Percentiles rank a stretch among this genome's conserved stretches.
phyloP scores from a whole-genome alignment of 2,329 filamentous ascomycete genomes.

The Didymella sp. region DNA sequence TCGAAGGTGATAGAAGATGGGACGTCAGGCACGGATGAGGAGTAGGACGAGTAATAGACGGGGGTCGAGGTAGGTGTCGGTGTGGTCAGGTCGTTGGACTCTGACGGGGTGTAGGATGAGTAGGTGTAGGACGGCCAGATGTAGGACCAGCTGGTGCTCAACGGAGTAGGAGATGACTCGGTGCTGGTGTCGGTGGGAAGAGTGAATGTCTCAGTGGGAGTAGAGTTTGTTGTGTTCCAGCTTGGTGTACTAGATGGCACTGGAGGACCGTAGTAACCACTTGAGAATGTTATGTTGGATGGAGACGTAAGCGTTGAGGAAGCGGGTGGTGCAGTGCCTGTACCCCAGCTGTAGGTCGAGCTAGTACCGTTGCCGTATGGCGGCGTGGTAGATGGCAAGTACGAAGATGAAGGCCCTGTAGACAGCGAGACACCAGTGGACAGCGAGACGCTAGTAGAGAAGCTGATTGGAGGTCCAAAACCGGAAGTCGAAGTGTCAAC shows the following conservation, averaged over 20 bases:
- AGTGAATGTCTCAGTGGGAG: constrained; percentile 6
- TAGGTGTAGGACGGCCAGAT: not conserved
- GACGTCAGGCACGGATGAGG: not conserved
- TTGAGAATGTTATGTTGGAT: constrained; percentile 3
- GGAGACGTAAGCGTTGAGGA: constrained; percentile 1
- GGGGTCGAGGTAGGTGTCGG: not conserved
- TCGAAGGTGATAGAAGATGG: constrained; percentile 11
- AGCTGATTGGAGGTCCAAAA: not conserved
- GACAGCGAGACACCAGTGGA: constrained; percentile 8
- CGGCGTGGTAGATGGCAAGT: constrained; percentile 8
- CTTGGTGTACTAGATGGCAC: not conserved
- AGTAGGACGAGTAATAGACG: constrained; percentile 5
- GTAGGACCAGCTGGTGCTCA: constrained; percentile 1
- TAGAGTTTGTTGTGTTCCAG: constrained; percentile 7
- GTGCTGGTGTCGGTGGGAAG: constrained; percentile 3
- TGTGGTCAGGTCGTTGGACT: not conserved
- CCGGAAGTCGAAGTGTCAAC: constrained; percentile 20
- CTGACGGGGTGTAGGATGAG: constrained; percentile 1
- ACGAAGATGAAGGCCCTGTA: constrained; percentile 1
- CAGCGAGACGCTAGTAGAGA: not conserved
- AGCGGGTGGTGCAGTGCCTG: not conserved
- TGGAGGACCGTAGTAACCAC: constrained; percentile 10
- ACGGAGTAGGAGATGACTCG: not conserved
- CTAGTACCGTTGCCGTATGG: constrained; percentile 12
- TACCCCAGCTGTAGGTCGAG: not conserved